A percentile compares a stretch with the other conserved stretches of the same genome.
Evolutionary conservation across 257 asterid species (phyloP).

Genomic region (Nicotiana tomentosiformis): DNA sequence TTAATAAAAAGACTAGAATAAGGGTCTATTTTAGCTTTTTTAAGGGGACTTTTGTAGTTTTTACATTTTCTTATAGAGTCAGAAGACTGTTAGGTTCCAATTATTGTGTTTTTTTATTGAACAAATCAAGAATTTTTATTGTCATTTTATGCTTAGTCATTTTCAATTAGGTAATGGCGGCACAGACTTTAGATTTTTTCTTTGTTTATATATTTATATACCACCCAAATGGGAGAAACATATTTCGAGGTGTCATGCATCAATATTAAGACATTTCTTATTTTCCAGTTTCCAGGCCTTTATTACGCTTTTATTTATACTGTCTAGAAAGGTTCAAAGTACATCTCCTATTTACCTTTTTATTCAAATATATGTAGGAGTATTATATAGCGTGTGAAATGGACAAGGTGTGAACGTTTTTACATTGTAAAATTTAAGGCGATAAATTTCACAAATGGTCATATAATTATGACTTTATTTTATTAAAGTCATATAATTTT

Average conservation of each 20-base stretch:
- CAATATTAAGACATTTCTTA: neutral
- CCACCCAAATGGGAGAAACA: slow-evolving; percentile 9
- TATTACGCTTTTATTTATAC: neutral
- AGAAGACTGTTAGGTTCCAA: slow-evolving; percentile 28
- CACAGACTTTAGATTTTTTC: neutral
- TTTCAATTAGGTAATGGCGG: slow-evolving; percentile 7
- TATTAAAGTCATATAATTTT: too few species aligned
- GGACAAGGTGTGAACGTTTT: neutral
- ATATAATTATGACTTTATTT: too few species aligned
- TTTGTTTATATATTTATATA: neutral
- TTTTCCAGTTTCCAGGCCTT: neutral
- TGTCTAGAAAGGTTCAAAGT: neutral
- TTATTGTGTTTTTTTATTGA: slow-evolving; percentile 29
- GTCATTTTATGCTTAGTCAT: slow-evolving; percentile 7
- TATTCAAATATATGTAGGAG: neutral
- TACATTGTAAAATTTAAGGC: neutral
- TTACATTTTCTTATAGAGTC: slow-evolving; percentile 18
- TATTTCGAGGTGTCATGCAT: neutral
- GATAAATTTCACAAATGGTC: too few species aligned
- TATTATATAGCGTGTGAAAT: neutral
- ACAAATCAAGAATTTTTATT: slow-evolving; percentile 11
- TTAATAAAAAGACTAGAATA: slow-evolving; percentile 19
- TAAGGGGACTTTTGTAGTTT: slow-evolving; percentile 14
- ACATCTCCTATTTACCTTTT: neutral
- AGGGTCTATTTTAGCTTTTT: slow-evolving; percentile 24